Conservation (phyloP, 2,329 filamentous ascomycete genomes). For the Lachnellula arida region DNA sequence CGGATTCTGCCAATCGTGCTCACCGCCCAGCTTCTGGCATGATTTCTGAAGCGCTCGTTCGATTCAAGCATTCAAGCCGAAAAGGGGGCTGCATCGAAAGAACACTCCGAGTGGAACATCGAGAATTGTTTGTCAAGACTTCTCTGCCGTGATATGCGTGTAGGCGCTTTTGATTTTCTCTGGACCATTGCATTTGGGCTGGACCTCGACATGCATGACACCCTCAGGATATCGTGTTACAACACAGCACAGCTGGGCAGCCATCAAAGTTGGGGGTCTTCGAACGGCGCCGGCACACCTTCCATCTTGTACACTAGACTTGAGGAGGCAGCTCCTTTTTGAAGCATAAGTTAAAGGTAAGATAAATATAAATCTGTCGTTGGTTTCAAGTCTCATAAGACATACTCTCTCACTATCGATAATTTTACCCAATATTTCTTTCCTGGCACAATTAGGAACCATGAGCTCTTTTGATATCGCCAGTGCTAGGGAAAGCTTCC, state of each 20-base stretch:
- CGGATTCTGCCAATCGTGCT: background rate
- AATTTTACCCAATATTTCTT: background rate
- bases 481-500: slow-evolving; percentile 57
- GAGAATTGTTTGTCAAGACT: slow-evolving; percentile 7
- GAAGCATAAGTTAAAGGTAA: too few relatives aligned
- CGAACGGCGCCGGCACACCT: background rate
- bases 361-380: background rate
- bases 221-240: background rate
- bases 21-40: slow-evolving; percentile 16
- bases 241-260: background rate
- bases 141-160: slow-evolving; percentile 21
- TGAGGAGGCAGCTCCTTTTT: background rate
- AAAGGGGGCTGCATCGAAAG: slow-evolving; percentile 15
- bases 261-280: background rate
- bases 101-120: slow-evolving; percentile 9
- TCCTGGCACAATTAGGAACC: slow-evolving; percentile 3
- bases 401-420: background rate
- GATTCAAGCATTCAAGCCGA: slow-evolving; percentile 11
- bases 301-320: slow-evolving; percentile 1
- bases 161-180: slow-evolving; percentile 18
- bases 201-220: slow-evolving; percentile 5
- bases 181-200: slow-evolving; percentile 3
- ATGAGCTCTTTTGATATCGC: slow-evolving; percentile 47
- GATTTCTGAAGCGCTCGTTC: slow-evolving; percentile 20
- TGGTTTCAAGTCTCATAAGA: background rate